Conservation (phyloP, 148 eudicot genomes). For the Amaranthus palmeri region DNA sequence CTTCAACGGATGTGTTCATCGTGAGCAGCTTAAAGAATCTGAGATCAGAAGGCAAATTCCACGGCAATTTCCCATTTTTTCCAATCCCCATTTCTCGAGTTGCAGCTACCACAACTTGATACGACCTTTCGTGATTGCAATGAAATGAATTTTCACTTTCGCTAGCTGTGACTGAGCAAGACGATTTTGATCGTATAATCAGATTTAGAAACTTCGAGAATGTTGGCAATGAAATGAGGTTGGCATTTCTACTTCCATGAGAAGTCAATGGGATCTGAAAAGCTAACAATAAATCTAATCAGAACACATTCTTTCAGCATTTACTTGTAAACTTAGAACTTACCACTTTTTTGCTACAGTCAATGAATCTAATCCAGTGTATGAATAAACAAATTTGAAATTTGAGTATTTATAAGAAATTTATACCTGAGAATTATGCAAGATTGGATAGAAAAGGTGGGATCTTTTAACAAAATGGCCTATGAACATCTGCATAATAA, state of each 20-base stretch:
- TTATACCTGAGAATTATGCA: not conserved
- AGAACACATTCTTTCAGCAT: not conserved
- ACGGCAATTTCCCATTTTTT: slow-evolving; percentile 81
- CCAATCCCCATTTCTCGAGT: slow-evolving; percentile 84
- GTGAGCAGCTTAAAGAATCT: slow-evolving; percentile 79
- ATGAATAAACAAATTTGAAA: too few species aligned
- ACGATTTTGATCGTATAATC: not conserved
- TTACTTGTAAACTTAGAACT: not conserved
- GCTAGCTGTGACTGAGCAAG: slow-evolving; percentile 3
- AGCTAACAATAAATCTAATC: not conserved
- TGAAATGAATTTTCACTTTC: not conserved
- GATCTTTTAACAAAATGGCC: slow-evolving; percentile 3
- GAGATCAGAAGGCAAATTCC: slow-evolving; percentile 78
- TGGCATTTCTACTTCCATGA: slow-evolving; percentile 5
- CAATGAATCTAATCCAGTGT: too few species aligned
- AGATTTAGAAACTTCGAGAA: not conserved
- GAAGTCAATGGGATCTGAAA: slow-evolving; percentile 13
- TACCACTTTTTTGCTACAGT: too few species aligned
- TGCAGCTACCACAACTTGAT: slow-evolving; percentile 90
- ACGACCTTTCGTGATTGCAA: slow-evolving; percentile 17
- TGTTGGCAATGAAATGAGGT: not conserved
- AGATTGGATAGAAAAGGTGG: not conserved
- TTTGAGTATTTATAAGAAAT: too few species aligned
- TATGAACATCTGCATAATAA: slow-evolving; percentile 9
- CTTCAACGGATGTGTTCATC: slow-evolving; percentile 43